Base-by-base conservation (phyloP, 768 basidiomycete genomes). In the Galerina marginata region DNA sequence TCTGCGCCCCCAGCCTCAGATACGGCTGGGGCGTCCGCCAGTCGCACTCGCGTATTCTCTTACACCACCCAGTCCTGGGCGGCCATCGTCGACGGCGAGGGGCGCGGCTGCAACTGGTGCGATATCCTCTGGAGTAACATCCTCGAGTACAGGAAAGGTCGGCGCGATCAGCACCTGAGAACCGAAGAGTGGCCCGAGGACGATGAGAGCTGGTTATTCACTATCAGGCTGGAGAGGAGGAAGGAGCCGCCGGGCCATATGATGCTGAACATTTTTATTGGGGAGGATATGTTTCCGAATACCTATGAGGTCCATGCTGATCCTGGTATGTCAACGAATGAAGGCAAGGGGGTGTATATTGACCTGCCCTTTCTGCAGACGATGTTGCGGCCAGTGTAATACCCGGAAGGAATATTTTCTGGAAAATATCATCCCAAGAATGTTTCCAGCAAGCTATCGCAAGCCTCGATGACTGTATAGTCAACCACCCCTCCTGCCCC, bases 91-190 rank as follows among this genome's bases (percentile, higher is more conserved):
- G 53, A 54, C 10, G 53, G 53, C 9, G 53, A 54, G 25, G 26
- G 43, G 10, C 26, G 25, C 10, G 53, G 40, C 6, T 54, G 53
- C 9, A 54, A 54, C 42, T 54, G 39, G 23, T 54, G 53, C 25
- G 53, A 54, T 6, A 42, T 42, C n/a, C 53, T 54, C 9, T 54
- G 53, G 42, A 40, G 53, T 23, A 40, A 44, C 25, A 54, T 54
- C 14, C 38, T 54, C 10, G 53, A 54, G n/a, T 54, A 54, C n/a
- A 2, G 53, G 11, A 44, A 43, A 23, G 42, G 42, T 25, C 40
- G 53, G 7, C 38, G 40, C 5, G 53, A 54, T 29, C 53, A 54
- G 25, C 9, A 16, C 26, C 26, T 54, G 6, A 16, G 53, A 10
- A 44, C 53, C 4, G 53, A 44, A 15, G 53, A 44, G 9, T 43